Percentiles rank a stretch among this genome's conserved stretches.
Conservation (phyloP, 2,329 filamentous ascomycete species). For the Cercospora beticola region DNA sequence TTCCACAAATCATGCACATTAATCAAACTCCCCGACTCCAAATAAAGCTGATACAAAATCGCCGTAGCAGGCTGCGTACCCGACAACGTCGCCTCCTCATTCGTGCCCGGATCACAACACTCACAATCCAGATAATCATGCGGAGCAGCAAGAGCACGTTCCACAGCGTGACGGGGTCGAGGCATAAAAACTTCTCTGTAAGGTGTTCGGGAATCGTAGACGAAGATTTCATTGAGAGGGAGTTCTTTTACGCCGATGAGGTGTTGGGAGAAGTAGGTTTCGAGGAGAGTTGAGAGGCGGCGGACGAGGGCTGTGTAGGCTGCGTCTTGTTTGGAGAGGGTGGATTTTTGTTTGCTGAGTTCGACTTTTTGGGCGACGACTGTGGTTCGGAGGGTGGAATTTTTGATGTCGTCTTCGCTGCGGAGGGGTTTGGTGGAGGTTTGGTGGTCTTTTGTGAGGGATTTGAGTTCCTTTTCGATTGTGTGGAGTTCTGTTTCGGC, state of each 20-base stretch:
- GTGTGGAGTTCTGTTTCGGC: neutral
- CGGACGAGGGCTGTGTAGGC: slow-evolving; percentile 68
- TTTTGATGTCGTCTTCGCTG: slow-evolving; percentile 72
- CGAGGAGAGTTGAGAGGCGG: slow-evolving; percentile 53
- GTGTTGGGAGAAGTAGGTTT: slow-evolving; percentile 46
- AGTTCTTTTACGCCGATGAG: slow-evolving; percentile 54
- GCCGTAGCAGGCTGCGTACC: slow-evolving; percentile 68
- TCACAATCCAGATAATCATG: slow-evolving; percentile 75
- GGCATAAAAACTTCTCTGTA: slow-evolving; percentile 74
- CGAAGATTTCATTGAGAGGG: slow-evolving; percentile 69
- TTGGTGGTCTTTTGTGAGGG: slow-evolving; percentile 25
- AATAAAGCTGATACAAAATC: slow-evolving; percentile 75
- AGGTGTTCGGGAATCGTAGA: slow-evolving; percentile 70
- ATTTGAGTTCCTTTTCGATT: slow-evolving; percentile 26
- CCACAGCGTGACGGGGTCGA: slow-evolving; percentile 66
- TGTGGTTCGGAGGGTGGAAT: slow-evolving; percentile 70
- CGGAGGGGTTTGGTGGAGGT: slow-evolving; percentile 51
- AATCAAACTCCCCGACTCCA: slow-evolving; percentile 73
- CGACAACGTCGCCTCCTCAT: slow-evolving; percentile 51
- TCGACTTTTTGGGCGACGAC: slow-evolving; percentile 80
- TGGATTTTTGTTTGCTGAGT: slow-evolving; percentile 70
- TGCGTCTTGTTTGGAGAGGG: slow-evolving; percentile 68
- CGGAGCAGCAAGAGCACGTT: slow-evolving; percentile 68
- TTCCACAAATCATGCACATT: slow-evolving; percentile 79
- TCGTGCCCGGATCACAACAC: slow-evolving; percentile 57